phyloP scores from a whole-genome alignment of 768 basidiomycete species.

The Dentipellis sp. region DNA sequence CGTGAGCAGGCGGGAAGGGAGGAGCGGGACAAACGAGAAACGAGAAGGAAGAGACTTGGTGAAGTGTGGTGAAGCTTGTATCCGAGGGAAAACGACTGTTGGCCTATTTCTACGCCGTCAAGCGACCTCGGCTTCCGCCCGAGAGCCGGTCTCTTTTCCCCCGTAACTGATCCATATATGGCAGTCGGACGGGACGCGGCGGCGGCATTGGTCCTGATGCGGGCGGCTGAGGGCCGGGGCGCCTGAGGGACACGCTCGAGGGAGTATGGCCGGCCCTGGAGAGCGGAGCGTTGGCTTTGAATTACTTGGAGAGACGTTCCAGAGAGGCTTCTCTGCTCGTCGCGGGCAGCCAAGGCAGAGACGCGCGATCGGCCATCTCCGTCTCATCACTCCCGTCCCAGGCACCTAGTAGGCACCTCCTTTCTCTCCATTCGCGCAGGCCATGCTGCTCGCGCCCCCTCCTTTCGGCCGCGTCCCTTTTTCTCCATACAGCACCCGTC shows the following conservation, averaged over 20 bases:
- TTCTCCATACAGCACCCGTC: no score
- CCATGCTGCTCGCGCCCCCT: background rate
- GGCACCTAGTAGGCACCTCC: background rate
- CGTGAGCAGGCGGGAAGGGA: constrained; percentile 22
- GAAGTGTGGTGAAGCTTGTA: constrained; percentile 12
- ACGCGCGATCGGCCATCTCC: background rate
- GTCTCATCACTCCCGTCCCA: background rate
- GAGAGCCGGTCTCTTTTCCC: background rate
- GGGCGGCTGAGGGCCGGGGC: no score
- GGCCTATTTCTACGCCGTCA: background rate
- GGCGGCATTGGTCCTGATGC: no score
- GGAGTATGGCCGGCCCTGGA: no score
- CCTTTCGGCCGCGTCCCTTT: background rate
- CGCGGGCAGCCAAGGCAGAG: no score
- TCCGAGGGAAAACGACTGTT: background rate
- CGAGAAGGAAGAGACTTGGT: constrained; percentile 17
- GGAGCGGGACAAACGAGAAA: constrained; percentile 13
- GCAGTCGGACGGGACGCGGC: background rate
- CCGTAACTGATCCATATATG: background rate
- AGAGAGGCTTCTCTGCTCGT: no score
- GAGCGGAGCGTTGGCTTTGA: no score
- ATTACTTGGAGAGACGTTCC: no score
- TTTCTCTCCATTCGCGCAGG: background rate
- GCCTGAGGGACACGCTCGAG: no score
- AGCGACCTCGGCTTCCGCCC: background rate